These are phyloP conservation scores for Podila epicladia DNA, from an alignment of 192 early-diverging fungal genomes.

Conservation along the genomic window DNA sequence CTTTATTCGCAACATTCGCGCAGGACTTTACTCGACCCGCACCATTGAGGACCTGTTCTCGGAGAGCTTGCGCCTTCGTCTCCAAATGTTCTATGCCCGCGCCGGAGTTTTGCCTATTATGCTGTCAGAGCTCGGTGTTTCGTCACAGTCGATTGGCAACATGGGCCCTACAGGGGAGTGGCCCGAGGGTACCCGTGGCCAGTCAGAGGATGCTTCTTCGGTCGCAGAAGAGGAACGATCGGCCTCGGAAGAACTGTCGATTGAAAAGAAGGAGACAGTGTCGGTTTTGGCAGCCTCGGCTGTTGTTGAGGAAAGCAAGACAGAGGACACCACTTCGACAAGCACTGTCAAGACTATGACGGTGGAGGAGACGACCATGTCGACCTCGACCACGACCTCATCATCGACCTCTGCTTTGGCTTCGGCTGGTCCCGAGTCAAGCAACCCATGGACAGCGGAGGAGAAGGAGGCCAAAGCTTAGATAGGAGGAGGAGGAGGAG, in stretches of 20 bases:
- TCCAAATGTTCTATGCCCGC: conserved; percentile 86
- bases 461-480: background rate
- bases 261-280: background rate
- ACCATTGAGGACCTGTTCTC: conserved; percentile 83
- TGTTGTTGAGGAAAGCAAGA: background rate
- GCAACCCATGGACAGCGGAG: background rate
- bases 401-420: background rate
- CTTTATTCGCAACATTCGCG: conserved; percentile 90
- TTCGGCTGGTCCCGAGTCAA: conserved; percentile 3
- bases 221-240: background rate
- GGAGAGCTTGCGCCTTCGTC: conserved; percentile 83
- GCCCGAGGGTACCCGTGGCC: conserved; percentile 16
- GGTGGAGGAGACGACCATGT: too few relatives aligned
- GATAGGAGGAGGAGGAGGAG: too few relatives aligned
- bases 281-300: background rate
- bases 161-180: conserved; percentile 43
- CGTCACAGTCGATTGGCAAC: conserved; percentile 40
- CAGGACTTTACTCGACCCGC: conserved; percentile 85
- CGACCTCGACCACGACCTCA: background rate
- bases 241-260: background rate
- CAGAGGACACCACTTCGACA: background rate
- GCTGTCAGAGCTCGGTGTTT: conserved; percentile 60
- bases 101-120: conserved; percentile 74
- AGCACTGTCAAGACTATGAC: background rate
- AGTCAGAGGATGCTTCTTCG: conserved; percentile 7